Evolutionary conservation across 129 eudicot species (phyloP), one percentile per base, ranked within the genome.

Genomic region (Saposhnikovia divaricata): DNA sequence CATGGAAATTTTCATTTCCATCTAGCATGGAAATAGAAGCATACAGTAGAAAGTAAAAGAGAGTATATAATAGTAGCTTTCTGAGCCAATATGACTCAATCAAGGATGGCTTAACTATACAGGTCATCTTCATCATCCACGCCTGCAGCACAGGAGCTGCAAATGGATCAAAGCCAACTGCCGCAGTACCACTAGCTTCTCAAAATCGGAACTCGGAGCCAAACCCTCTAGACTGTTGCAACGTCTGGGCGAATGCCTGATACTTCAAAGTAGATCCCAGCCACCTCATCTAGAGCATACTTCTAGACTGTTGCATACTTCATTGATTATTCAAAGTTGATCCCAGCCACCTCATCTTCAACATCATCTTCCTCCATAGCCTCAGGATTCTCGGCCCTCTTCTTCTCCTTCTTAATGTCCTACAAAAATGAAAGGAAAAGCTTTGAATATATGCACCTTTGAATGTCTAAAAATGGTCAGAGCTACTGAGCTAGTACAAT

Each of bases 371-470:
- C 93, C 79, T 89, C 93, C 93, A 87, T 89, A 4, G 93, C 88
- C 70, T 89, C 93, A 2, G 93, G 93, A 48, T 89, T 87, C 31
- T 87, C 90, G 2, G 86, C 81, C 69, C 87, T 87, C 80, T 86
- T 89, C 85, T 70, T 87, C 81, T 89, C 93, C 84, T 81, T 89
- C 87, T 89, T 90, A 59, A 89, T 87, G 74, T 89, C 93, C 91
- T 89, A 79, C 61, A 5, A 47, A 27, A 63, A 11, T 6, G 34
- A 40, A 40, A 40, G 28, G 48, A 73, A 11, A 44, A 73, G 76
- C 50, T 72, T 72, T 40, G 28, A 37, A 37, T 21, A 21, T 1
- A 6, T 3, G 14, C 43, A 34, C 9, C 16, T 40, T 40, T 38
- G 6, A 63, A 7, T 40, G n/a, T 28, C 50, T 40, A 10, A 21